Base-by-base conservation (phyloP, 2,329 filamentous ascomycete species). In the Apiospora kogelbergensis region DNA sequence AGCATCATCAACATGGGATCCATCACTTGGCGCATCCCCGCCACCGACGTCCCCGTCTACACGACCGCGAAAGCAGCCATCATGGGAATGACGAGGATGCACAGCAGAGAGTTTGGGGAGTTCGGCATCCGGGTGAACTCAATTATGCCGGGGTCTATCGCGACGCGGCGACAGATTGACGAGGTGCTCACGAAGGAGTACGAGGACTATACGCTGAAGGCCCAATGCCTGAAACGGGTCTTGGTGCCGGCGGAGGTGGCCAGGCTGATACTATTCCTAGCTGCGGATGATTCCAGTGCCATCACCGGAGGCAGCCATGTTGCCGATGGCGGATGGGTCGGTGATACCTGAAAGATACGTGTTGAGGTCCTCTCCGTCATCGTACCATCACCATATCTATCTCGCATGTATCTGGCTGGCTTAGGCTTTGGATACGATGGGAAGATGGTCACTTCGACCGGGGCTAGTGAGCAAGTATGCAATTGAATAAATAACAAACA, bases 71-170 rank as follows among this genome's bases (percentile, higher is more conserved):
- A 83, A 68, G 78, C 80, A 0, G 81, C 80, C 1, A 71, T 81
- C 7, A 73, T 80, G 65, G 81, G 81, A 6, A 76, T 83, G 74
- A 82, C 81, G 63, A 72, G 76, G 45, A 78, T 77, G 46, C 79
- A 80, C 53, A 77, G 76, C 41, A 76, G 76, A 63, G 81, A 83
- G 74, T 78, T 81, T 65, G 81, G 80, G 0, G 60, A 42, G 7
- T 68, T 72, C n/a, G 78, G 79, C 1, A 76, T 83, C 22, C 71
- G 84, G 0, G 80, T 85, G 6, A 86, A 86, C 67, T 84, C 82
- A 68, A 81, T 86, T 40, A 83, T 85, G 81, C 84, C 84, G 0
- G 83, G 84, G 0, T 77, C 82, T 2, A 82, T 85, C 41, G 82
- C 81, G 1, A 86, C 84, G 7, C 75, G 81, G 77, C 75, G 82